Evolutionary conservation across 1,284 basidiomycete species (phyloP).

Genomic region (Trametes polyzona): DNA sequence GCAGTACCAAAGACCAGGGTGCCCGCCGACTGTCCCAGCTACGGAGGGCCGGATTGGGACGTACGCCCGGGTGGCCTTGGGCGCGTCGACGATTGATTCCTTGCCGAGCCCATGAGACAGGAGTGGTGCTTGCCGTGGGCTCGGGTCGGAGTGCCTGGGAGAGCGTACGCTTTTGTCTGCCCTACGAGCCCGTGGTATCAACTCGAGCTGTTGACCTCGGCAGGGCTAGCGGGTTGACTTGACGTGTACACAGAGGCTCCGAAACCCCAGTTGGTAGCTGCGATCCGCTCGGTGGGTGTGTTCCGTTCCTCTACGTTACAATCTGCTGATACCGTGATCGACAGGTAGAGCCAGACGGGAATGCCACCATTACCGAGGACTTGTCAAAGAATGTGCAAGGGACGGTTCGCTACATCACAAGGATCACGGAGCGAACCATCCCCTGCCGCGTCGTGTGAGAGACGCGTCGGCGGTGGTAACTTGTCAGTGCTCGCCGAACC

Average conservation of each 20-base stretch:
- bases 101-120: slow-evolving; percentile 8
- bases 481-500: background rate
- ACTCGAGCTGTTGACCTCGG: background rate
- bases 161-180: background rate
- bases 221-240: too few relatives aligned
- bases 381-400: too few relatives aligned
- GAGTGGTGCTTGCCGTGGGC: slow-evolving; percentile 9
- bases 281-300: too few relatives aligned
- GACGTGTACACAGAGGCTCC: too few relatives aligned
- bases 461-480: background rate
- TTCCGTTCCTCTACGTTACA: too few relatives aligned
- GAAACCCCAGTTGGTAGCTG: too few relatives aligned
- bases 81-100: background rate
- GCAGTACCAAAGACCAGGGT: background rate
- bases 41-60: background rate
- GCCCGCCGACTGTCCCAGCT: background rate
- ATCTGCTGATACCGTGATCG: too few relatives aligned
- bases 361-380: too few relatives aligned
- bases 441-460: background rate
- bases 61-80: background rate
- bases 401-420: background rate
- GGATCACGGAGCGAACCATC: background rate
- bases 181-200: background rate
- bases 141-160: background rate
- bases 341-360: too few relatives aligned